Conservation (phyloP, 805 yeast genomes). For the Candida odintsovae region DNA sequence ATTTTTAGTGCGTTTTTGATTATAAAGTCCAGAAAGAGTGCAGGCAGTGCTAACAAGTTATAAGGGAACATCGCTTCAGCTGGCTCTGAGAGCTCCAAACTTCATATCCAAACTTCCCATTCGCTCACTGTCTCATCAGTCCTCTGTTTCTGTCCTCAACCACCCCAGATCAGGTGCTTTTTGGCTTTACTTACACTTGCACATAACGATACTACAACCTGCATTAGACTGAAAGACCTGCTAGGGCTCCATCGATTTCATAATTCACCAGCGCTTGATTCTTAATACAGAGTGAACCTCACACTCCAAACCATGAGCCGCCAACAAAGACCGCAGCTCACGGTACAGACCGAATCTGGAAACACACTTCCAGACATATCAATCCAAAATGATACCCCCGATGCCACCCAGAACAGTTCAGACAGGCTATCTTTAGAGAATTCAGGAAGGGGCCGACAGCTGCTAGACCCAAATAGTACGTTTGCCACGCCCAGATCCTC, state of each 20-base stretch:
- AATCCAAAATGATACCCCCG: neutral
- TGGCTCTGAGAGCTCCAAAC: neutral
- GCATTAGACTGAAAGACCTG: neutral
- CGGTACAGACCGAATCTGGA: neutral
- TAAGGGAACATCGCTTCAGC: neutral
- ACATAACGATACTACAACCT: neutral
- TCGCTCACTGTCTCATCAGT: neutral
- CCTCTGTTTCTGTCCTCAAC: neutral
- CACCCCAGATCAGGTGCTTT: neutral
- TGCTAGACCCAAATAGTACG: neutral
- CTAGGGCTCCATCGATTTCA: neutral
- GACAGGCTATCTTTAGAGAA: neutral
- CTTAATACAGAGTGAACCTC: neutral
- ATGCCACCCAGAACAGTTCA: neutral
- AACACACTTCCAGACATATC: slow-evolving; percentile 5
- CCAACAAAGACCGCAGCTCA: neutral
- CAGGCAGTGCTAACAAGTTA: too few species aligned
- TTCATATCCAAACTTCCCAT: neutral
- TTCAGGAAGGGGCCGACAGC: neutral
- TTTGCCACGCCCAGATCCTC: neutral
- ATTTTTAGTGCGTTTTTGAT: neutral
- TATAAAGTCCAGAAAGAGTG: too few species aligned
- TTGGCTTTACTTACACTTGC: neutral
- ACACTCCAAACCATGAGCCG: neutral
- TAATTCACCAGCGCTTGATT: neutral